Percentiles rank a stretch among this genome's conserved stretches.
These are phyloP conservation scores for Macrocystidia cucumis DNA, from an alignment of 1,284 basidiomycete species.

Conservation along the genomic window DNA sequence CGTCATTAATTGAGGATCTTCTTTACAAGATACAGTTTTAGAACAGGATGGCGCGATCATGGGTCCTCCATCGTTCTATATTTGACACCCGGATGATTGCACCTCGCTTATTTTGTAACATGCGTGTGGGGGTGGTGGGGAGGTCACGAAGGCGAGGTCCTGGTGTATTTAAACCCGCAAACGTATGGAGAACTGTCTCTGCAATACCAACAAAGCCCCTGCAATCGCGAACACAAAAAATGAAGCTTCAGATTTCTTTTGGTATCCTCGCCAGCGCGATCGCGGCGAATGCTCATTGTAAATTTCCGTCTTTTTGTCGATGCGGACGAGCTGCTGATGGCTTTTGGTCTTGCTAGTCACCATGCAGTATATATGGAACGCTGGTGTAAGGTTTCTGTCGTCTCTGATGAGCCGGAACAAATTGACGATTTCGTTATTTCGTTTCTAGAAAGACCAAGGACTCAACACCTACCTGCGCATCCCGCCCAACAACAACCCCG, in stretches of 20 bases:
- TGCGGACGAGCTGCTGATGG: neutral
- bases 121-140: too few species aligned
- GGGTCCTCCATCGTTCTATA: too few species aligned
- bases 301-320: conserved; percentile 7
- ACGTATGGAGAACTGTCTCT: neutral
- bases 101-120: too few species aligned
- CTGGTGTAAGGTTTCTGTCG: conserved; percentile 20
- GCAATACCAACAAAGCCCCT: conserved; percentile 1
- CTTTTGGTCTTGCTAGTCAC: conserved; percentile 23
- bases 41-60: too few species aligned
- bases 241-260: conserved; percentile 17
- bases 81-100: too few species aligned
- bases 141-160: too few species aligned
- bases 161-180: neutral
- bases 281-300: conserved; percentile 32
- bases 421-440: neutral
- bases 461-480: conserved; percentile 35
- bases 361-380: conserved; percentile 39
- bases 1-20: too few species aligned
- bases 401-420: too few species aligned
- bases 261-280: conserved; percentile 24
- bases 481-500: conserved; percentile 46
- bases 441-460: conserved; percentile 26
- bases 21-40: too few species aligned
- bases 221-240: too few species aligned